Conservation (phyloP, 2,329 filamentous ascomycete genomes). For the Knoxdaviesia capensis region DNA sequence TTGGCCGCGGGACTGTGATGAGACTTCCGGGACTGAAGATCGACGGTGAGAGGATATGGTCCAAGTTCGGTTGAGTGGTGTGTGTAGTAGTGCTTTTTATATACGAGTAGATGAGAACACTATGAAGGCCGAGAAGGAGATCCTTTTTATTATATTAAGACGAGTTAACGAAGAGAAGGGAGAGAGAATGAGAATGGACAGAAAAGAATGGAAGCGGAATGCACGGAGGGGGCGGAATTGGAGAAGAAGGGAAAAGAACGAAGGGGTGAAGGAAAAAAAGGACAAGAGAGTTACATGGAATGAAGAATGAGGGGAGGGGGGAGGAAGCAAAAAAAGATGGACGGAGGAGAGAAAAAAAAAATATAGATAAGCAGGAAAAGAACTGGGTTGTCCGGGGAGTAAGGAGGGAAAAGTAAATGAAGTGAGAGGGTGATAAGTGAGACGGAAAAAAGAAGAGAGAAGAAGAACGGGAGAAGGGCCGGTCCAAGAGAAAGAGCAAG, state of each 20-base stretch:
- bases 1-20: background rate
- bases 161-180: conserved; percentile 1
- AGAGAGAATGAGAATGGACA: background rate
- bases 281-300: conserved; percentile 2
- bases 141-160: background rate
- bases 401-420: background rate
- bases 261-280: conserved; percentile 4
- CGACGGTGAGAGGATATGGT: background rate
- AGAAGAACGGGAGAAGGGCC: conserved; percentile 6
- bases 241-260: background rate
- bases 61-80: background rate
- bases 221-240: background rate
- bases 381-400: background rate
- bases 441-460: conserved; percentile 5
- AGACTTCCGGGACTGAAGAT: background rate
- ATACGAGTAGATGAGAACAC: background rate
- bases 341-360: conserved; percentile 3
- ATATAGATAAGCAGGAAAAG: conserved; percentile 4
- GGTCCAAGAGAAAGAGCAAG: conserved; percentile 8
- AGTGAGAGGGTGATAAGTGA: conserved; percentile 1
- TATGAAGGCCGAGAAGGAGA: background rate
- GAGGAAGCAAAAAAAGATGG: conserved; percentile 5
- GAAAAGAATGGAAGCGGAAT: background rate
- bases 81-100: background rate
- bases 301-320: conserved; percentile 5